These are phyloP conservation scores for Phaeosphaeriaceae sp. DNA, from an alignment of 2,329 filamentous ascomycete species.

Conservation along the genomic window DNA sequence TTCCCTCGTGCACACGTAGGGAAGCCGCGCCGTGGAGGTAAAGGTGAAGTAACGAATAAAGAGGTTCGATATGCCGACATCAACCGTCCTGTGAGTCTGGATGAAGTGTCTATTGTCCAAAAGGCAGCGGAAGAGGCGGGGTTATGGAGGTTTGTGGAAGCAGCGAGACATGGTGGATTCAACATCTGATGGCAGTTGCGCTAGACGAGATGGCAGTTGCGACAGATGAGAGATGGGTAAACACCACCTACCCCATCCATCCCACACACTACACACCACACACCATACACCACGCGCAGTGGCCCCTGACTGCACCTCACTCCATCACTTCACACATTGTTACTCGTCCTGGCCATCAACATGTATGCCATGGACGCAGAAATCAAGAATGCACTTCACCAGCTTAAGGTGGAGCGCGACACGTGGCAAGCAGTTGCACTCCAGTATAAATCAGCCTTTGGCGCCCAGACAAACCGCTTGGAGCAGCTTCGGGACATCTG, in stretches of 20 bases:
- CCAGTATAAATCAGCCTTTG: conserved; percentile 37
- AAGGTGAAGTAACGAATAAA: conserved; percentile 44
- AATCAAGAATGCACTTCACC: conserved; percentile 22
- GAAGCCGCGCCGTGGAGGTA: conserved; percentile 59
- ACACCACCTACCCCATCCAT: conserved; percentile 1
- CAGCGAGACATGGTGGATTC: conserved; percentile 63
- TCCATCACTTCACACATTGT: conserved; percentile 9
- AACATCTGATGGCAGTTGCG: conserved; percentile 45
- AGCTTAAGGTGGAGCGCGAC: conserved; percentile 39
- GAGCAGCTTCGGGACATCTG: conserved; percentile 35
- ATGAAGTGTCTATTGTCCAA: conserved; percentile 71
- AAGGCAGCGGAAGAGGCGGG: conserved; percentile 73
- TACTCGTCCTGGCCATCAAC: conserved; percentile 14
- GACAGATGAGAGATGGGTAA: too few species aligned
- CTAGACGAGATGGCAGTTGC: too few species aligned
- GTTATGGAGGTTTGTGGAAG: conserved; percentile 79
- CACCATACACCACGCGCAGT: not conserved
- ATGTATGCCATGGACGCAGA: conserved; percentile 13
- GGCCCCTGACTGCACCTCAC: not conserved
- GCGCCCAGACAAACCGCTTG: conserved; percentile 28
- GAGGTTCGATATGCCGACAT: conserved; percentile 75
- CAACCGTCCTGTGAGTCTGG: conserved; percentile 70
- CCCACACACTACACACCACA: not conserved
- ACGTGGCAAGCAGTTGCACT: conserved; percentile 37
- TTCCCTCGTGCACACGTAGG: conserved; percentile 81